Base-by-base conservation (phyloP, 306 rosid species). In the Bauhinia variegata region DNA sequence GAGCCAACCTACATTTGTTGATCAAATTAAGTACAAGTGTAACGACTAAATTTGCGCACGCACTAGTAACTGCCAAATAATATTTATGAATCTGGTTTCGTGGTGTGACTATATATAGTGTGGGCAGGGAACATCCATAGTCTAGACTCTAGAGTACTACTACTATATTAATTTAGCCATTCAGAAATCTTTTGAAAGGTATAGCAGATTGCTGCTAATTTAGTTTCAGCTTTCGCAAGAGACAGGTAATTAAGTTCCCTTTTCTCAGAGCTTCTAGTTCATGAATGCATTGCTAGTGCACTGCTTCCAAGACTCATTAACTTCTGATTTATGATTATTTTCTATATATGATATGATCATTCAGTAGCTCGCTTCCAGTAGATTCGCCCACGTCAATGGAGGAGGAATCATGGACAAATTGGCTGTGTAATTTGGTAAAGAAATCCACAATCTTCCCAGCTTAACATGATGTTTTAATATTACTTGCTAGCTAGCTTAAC, bases 381-480 rank as follows among this genome's bases (percentile, higher is more conserved):
- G n/a, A n/a, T n/a, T n/a, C n/a, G n/a, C n/a, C n/a, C n/a, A n/a
- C n/a, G n/a, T n/a, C n/a, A n/a, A n/a, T n/a, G n/a, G n/a, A n/a
- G 87, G 92, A 90, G 33, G 73, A 74, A 54, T 74, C 84, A 39
- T 82, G 88, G 53, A 75, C 70, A 8, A 79, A 60, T 75, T 85
- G 87, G 88, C 16, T 84, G 8, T 75, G 81, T 13, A 88, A 87
- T 31, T 62, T 83, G 97, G 97, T 90, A 78, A 65, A 41, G 8
- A 11, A 4, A 41, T 41, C 1, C 11, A 8, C 4, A 41, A 10
- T 41, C 2, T 9, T 41, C 0, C 2, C 0, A 47, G 17, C 9
- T 8, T 41, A 8, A 9, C 9, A 36, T 8, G 4, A 41, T 3
- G 4, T 41, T 11, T 41, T 41, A 41, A 8, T 11, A 41, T 44